Percentiles rank a stretch among this genome's conserved stretches.
Conservation (phyloP, 179 eudicot genomes). For the Actinidia arguta region DNA sequence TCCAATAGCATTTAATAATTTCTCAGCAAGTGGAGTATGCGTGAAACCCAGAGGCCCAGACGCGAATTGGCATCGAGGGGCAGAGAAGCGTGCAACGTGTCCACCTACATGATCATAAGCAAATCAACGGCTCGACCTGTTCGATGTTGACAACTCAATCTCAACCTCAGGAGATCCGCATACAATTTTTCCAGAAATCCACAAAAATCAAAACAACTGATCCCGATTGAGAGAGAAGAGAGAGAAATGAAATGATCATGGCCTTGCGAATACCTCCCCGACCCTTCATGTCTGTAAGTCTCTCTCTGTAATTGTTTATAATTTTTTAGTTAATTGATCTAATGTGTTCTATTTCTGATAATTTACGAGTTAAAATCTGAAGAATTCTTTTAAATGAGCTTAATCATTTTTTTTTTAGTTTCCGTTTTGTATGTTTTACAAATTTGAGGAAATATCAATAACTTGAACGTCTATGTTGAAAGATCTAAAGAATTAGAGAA, state of each 20-base stretch:
- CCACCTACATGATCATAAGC: neutral
- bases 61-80: too few species aligned
- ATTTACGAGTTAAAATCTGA: neutral
- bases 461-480: neutral
- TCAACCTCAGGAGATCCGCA: neutral
- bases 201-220: neutral
- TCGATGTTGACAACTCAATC: neutral
- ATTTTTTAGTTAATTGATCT: neutral
- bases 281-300: neutral
- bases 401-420: neutral
- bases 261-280: constrained; percentile 3
- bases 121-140: neutral
- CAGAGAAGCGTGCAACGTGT: neutral
- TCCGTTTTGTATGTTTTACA: neutral
- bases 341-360: neutral
- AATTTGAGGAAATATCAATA: neutral
- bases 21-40: too few species aligned
- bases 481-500: neutral
- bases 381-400: neutral
- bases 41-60: too few species aligned
- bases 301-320: neutral
- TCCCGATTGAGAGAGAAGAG: neutral
- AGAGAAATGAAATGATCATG: neutral
- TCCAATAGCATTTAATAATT: too few species aligned
- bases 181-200: neutral